These are phyloP conservation scores for Apiospora hydei DNA, from an alignment of 2,329 filamentous ascomycete genomes.

Conservation along the genomic window DNA sequence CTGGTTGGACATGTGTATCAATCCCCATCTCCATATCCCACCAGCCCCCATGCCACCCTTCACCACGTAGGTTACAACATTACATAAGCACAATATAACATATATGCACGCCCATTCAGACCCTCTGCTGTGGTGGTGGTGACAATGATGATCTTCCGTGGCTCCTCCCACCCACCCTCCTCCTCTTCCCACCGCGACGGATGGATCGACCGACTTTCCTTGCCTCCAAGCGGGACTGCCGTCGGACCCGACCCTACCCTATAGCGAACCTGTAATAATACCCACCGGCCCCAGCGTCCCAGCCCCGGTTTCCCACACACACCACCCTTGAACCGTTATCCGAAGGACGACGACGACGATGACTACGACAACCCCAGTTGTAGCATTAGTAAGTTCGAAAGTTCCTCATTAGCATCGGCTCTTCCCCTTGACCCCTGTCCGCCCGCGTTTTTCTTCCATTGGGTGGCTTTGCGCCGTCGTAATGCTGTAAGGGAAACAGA, in stretches of 20 bases:
- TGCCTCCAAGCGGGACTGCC: not conserved
- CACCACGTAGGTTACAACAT: not conserved
- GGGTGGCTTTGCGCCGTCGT: not conserved
- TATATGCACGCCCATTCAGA: not conserved
- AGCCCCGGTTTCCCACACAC: conserved; percentile 3
- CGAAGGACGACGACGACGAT: not conserved
- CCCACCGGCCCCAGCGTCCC: not conserved
- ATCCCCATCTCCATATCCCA: not conserved
- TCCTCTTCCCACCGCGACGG: not conserved
- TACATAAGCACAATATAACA: not conserved
- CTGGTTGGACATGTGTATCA: not conserved
- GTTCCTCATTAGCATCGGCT: not conserved
- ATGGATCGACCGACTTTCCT: conserved; percentile 13
- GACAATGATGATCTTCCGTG: not conserved
- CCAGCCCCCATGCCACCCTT: not conserved
- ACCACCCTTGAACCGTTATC: not conserved
- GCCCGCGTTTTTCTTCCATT: not conserved
- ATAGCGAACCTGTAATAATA: conserved; percentile 1
- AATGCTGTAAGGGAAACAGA: not conserved
- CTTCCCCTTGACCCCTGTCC: not conserved
- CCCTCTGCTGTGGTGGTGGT: not conserved
- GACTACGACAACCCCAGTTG: not conserved
- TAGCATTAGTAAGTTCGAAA: conserved; percentile 1
- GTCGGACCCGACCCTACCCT: not conserved
- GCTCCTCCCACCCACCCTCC: not conserved